These are phyloP conservation scores for Dactylellina cionopaga DNA, from an alignment of 2,329 filamentous ascomycete genomes.

Conservation along the genomic window DNA sequence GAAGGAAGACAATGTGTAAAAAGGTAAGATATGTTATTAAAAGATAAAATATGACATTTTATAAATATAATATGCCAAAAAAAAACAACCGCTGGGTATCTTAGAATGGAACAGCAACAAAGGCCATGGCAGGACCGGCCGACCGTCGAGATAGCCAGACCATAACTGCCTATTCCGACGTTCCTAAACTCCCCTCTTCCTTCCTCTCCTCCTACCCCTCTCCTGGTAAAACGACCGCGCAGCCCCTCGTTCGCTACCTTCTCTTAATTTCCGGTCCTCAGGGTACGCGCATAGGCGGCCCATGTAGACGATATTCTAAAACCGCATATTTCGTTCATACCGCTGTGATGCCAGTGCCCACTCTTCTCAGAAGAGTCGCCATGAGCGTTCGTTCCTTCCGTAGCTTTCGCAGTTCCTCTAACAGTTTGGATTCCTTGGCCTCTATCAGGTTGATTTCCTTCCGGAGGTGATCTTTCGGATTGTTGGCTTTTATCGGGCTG, in stretches of 20 bases:
- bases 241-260: background rate
- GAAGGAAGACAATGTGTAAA: no score
- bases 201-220: background rate
- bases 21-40: no score
- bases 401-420: slow-evolving; percentile 20
- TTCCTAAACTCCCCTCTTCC: background rate
- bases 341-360: slow-evolving; percentile 16
- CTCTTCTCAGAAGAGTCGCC: slow-evolving; percentile 19
- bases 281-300: no score
- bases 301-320: no score
- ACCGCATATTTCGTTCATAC: no score
- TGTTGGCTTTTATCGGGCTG: slow-evolving; percentile 13
- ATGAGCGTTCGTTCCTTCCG: slow-evolving; percentile 40
- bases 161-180: background rate
- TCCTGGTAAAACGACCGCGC: background rate
- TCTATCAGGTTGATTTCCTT: slow-evolving; percentile 42
- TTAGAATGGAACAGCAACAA: no score
- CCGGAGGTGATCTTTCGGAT: slow-evolving; percentile 6
- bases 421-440: slow-evolving; percentile 36
- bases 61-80: no score
- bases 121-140: no score
- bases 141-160: no score
- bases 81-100: no score
- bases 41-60: no score
- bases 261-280: background rate